Conservation (phyloP, 257 asterid species). For the Lycium barbarum region DNA sequence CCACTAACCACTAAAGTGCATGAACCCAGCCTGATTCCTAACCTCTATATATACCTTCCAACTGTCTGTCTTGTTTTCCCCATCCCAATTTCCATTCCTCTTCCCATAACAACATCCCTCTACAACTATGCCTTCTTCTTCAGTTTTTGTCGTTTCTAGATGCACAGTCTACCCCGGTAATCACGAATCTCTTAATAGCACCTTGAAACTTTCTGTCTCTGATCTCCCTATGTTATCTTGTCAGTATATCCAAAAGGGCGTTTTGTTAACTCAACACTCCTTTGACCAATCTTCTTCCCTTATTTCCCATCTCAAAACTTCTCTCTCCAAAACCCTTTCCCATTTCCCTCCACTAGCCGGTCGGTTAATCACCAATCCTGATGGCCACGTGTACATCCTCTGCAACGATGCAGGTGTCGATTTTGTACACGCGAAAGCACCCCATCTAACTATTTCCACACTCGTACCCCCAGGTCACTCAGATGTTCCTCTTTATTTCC, state of each 20-base stretch:
- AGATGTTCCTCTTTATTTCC: conserved; percentile 64
- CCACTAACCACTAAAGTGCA: conserved; percentile 30
- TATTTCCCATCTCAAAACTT: conserved; percentile 60
- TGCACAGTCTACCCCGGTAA: conserved; percentile 64
- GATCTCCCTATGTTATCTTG: conserved; percentile 98
- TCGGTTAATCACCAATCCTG: conserved; percentile 64
- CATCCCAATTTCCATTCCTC: not conserved
- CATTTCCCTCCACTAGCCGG: conserved; percentile 92
- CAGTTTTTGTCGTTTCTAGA: conserved; percentile 67
- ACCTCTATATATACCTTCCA: conserved; percentile 27
- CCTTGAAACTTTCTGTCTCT: conserved; percentile 89
- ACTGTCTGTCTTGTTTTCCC: conserved; percentile 4
- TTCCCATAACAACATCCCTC: not conserved
- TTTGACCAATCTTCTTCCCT: conserved; percentile 52
- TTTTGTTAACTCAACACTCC: conserved; percentile 62
- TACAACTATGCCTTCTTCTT: conserved; percentile 68
- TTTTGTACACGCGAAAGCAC: conserved; percentile 73
- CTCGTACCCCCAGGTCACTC: conserved; percentile 43
- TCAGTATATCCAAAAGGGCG: conserved; percentile 94
- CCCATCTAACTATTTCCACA: conserved; percentile 41
- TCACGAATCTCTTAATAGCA: conserved; percentile 41
- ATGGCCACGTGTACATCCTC: conserved; percentile 66
- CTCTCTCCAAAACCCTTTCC: conserved; percentile 74
- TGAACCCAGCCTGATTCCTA: conserved; percentile 23
- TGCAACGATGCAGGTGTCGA: conserved; percentile 78